A percentile compares a stretch with the other conserved stretches of the same genome.
Conservation (phyloP, 768 basidiomycete species). For the Mycena belliarum region DNA sequence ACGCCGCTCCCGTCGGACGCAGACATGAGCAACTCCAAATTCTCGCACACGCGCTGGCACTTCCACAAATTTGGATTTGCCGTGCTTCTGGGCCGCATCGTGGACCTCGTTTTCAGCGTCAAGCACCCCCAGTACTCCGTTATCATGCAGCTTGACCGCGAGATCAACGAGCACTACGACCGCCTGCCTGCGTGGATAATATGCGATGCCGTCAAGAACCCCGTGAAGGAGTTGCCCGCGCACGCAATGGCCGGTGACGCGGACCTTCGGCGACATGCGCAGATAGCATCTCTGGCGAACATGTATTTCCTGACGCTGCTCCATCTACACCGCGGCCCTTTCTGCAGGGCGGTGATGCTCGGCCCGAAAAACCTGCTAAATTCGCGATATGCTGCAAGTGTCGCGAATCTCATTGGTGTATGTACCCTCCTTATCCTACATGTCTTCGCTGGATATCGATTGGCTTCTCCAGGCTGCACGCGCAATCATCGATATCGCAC, state of each 20-base stretch:
- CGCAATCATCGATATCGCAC: slow-evolving; percentile 25
- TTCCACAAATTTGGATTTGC: slow-evolving; percentile 25
- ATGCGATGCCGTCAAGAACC: slow-evolving; percentile 23
- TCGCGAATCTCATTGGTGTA: slow-evolving; percentile 19
- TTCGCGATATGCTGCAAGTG: slow-evolving; percentile 23
- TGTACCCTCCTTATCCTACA: neutral
- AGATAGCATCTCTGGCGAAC: slow-evolving; percentile 22
- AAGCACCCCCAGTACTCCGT: slow-evolving; percentile 23
- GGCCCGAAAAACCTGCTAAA: slow-evolving; percentile 16
- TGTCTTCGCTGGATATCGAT: neutral
- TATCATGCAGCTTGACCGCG: slow-evolving; percentile 24
- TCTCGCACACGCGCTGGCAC: slow-evolving; percentile 26
- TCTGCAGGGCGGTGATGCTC: slow-evolving; percentile 25
- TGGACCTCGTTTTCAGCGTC: slow-evolving; percentile 23
- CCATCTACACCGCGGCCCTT: slow-evolving; percentile 26
- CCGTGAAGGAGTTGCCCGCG: slow-evolving; percentile 21
- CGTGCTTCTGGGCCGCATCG: slow-evolving; percentile 23
- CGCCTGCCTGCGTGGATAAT: slow-evolving; percentile 23
- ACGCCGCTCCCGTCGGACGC: slow-evolving; percentile 25
- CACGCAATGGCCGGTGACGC: slow-evolving; percentile 11
- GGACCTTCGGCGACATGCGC: slow-evolving; percentile 17
- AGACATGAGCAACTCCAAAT: slow-evolving; percentile 12
- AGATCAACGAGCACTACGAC: slow-evolving; percentile 25
- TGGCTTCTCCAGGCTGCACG: slow-evolving; percentile 19
- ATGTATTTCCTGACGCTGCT: slow-evolving; percentile 24